Conservation (phyloP, 2,329 filamentous ascomycete species). For the Aspergillus pseudoviridinutans region DNA sequence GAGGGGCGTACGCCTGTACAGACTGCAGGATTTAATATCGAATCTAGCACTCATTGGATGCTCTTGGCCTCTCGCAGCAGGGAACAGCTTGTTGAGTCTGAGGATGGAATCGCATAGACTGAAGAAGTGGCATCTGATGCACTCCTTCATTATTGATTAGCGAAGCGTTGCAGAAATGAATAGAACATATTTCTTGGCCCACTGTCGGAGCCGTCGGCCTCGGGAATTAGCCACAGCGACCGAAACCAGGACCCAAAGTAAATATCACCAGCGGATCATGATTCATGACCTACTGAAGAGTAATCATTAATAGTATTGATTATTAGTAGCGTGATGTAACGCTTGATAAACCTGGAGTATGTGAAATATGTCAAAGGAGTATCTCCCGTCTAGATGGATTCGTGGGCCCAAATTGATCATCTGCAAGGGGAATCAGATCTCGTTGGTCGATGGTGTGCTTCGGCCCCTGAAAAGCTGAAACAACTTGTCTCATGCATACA, state of each 20-base stretch:
- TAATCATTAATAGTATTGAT: not conserved
- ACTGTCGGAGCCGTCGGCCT: not conserved
- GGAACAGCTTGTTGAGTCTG: not conserved
- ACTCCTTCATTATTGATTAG: not conserved
- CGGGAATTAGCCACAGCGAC: not conserved
- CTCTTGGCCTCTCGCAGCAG: not conserved
- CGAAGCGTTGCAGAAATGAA: not conserved
- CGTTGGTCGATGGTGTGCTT: not conserved
- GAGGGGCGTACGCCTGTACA: not conserved
- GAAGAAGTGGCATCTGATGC: not conserved
- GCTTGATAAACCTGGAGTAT: not conserved
- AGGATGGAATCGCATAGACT: not conserved
- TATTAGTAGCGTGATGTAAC: not conserved
- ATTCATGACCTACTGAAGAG: not conserved
- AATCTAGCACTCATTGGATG: not conserved
- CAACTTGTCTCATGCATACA: not conserved
- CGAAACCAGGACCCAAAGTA: not conserved
- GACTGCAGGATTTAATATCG: not conserved
- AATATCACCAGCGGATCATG: not conserved
- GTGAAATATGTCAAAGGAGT: not conserved
- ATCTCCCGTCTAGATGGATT: not conserved
- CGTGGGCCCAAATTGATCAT: not conserved
- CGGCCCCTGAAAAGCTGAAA: not conserved
- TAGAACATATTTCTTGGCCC: not conserved
- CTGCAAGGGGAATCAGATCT: not conserved